Evolutionary conservation across 2,329 filamentous ascomycete genomes (phyloP).

Genomic region (Mollisiaceae sp.): DNA sequence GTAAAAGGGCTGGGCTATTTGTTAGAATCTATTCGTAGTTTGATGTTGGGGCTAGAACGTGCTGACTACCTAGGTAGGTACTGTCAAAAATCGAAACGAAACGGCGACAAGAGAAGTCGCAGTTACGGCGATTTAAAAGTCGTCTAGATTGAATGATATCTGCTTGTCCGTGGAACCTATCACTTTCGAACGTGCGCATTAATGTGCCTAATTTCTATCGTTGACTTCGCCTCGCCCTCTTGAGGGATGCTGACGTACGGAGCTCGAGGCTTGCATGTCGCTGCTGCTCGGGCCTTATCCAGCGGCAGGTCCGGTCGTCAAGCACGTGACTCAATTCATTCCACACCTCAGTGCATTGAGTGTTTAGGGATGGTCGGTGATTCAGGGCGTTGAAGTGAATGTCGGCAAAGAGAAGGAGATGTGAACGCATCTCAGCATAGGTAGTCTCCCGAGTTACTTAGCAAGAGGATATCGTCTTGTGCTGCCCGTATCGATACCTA

Average conservation of each 20-base stretch:
- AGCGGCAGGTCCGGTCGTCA: neutral
- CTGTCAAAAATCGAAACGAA: neutral
- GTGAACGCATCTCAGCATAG: neutral
- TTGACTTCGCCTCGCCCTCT: neutral
- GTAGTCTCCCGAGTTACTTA: neutral
- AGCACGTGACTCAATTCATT: neutral
- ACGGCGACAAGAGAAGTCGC: slow-evolving; percentile 11
- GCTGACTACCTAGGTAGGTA: neutral
- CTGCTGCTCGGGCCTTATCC: neutral
- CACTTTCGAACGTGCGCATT: neutral
- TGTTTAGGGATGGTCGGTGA: neutral
- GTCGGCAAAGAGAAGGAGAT: neutral
- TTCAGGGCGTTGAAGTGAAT: neutral
- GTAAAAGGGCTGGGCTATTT: neutral
- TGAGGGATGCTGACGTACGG: neutral
- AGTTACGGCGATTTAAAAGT: neutral
- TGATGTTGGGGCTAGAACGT: slow-evolving; percentile 3
- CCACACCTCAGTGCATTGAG: neutral
- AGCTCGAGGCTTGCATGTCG: too few relatives aligned
- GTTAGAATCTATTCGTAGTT: slow-evolving; percentile 5
- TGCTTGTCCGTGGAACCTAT: slow-evolving; percentile 1
- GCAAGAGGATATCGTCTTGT: neutral
- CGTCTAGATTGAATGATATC: neutral
- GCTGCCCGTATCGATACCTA: neutral
- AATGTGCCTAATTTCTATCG: neutral